These are phyloP conservation scores for Rhizopogon vulgaris DNA, from an alignment of 768 basidiomycete species.

Conservation along the genomic window DNA sequence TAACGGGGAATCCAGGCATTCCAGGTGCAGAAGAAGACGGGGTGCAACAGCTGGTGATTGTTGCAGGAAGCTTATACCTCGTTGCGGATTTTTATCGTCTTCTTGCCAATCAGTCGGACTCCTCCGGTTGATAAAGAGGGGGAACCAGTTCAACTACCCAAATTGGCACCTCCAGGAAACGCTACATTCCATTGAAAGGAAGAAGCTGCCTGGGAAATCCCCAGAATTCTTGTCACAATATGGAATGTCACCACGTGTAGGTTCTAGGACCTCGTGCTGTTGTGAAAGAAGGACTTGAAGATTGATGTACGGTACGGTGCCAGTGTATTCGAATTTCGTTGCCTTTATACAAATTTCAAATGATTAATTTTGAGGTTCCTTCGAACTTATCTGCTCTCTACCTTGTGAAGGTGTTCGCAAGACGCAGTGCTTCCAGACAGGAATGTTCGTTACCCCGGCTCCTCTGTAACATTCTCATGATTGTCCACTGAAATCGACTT, in stretches of 20 bases:
- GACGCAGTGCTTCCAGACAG: not conserved
- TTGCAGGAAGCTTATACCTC: constrained; percentile 92
- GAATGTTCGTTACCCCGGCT: not conserved
- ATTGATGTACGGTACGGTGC: not conserved
- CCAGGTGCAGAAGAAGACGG: constrained; percentile 5
- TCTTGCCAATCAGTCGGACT: constrained; percentile 1
- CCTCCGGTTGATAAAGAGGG: not conserved
- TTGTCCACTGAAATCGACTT: too few relatives aligned
- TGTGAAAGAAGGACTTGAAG: not conserved
- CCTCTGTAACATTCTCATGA: too few relatives aligned
- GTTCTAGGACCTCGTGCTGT: not conserved
- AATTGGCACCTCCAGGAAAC: too few relatives aligned
- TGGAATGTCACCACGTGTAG: not conserved
- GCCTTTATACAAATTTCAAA: not conserved
- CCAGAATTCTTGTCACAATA: not conserved
- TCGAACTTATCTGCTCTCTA: not conserved
- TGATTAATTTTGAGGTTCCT: not conserved
- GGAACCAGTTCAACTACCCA: not conserved
- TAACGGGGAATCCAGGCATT: constrained; percentile 8
- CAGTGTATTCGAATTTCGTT: too few relatives aligned
- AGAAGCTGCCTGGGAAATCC: too few relatives aligned
- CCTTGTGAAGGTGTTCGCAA: not conserved
- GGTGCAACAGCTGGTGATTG: constrained; percentile 47
- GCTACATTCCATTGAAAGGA: too few relatives aligned
- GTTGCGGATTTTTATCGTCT: constrained; percentile 88